Evolutionary conservation across 352 stramenopile genomes (phyloP).

Genomic region (Saprolegnia diclina): DNA sequence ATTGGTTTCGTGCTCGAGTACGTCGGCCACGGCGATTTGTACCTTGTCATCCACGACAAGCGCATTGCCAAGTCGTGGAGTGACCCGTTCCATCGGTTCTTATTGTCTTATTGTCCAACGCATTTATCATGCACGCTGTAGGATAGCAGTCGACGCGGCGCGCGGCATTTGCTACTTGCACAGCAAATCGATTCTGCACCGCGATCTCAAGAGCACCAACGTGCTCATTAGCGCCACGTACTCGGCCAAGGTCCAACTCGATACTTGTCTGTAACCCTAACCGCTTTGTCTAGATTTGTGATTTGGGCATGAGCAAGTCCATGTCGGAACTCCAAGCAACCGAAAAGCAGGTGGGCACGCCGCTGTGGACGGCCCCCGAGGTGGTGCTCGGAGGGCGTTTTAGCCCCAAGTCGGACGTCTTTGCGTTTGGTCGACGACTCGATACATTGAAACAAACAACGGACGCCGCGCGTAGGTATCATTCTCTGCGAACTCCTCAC

Average conservation of each 20-base stretch:
- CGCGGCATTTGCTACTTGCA: constrained; percentile 25
- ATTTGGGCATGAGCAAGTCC: constrained; percentile 23
- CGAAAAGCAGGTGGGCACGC: constrained; percentile 27
- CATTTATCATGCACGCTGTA: background rate
- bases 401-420: constrained; percentile 32
- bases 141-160: constrained; percentile 22
- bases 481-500: constrained; percentile 30
- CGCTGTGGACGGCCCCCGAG: constrained; percentile 30
- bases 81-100: constrained; percentile 20
- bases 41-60: constrained; percentile 21
- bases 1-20: constrained; percentile 28
- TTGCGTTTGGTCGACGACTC: constrained; percentile 18
- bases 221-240: constrained; percentile 23
- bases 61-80: constrained; percentile 20
- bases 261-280: background rate
- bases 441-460: background rate
- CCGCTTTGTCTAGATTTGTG: constrained; percentile 16
- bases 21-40: constrained; percentile 23
- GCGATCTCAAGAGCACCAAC: constrained; percentile 26
- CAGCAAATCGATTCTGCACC: constrained; percentile 24
- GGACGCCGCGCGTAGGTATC: constrained; percentile 20
- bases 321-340: constrained; percentile 13
- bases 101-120: background rate
- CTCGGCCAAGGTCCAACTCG: constrained; percentile 4
- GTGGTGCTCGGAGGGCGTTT: constrained; percentile 29